Evolutionary conservation across 2,329 filamentous ascomycete species (phyloP).

Genomic region (Chrysoporthe deuterocubensis): DNA sequence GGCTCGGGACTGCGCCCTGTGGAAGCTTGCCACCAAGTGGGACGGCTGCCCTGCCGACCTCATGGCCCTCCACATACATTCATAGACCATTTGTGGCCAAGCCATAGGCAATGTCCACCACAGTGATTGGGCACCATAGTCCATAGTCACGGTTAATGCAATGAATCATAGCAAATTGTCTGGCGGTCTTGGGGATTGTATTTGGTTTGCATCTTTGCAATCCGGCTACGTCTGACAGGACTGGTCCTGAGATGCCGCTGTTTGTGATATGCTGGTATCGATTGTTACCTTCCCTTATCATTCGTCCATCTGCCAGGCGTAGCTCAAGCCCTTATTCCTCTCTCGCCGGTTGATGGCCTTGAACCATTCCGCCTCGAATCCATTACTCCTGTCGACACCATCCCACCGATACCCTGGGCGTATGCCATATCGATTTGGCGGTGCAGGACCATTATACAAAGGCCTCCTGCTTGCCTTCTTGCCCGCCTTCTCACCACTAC

Average conservation of each 20-base stretch:
- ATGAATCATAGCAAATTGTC: background rate
- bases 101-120: background rate
- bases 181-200: background rate
- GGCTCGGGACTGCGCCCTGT: background rate
- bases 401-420: conserved; percentile 94
- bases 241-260: background rate
- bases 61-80: background rate
- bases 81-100: background rate
- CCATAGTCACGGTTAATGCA: conserved; percentile 5
- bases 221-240: background rate
- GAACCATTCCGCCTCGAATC: conserved; percentile 93
- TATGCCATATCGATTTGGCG: conserved; percentile 94
- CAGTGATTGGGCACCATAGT: background rate
- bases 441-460: conserved; percentile 76
- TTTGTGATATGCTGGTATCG: background rate
- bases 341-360: conserved; percentile 79
- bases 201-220: background rate
- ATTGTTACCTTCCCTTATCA: conserved; percentile 42
- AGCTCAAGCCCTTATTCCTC: conserved; percentile 79
- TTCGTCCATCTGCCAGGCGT: conserved; percentile 96
- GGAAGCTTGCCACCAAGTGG: too few relatives aligned
- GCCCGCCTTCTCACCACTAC: conserved; percentile 32
- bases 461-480: conserved; percentile 52
- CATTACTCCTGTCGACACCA: conserved; percentile 91
- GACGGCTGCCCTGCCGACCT: background rate